Percentiles rank a stretch among this genome's conserved stretches.
Conservation (phyloP, 768 basidiomycete species). For the Ephemerocybe angulata region DNA sequence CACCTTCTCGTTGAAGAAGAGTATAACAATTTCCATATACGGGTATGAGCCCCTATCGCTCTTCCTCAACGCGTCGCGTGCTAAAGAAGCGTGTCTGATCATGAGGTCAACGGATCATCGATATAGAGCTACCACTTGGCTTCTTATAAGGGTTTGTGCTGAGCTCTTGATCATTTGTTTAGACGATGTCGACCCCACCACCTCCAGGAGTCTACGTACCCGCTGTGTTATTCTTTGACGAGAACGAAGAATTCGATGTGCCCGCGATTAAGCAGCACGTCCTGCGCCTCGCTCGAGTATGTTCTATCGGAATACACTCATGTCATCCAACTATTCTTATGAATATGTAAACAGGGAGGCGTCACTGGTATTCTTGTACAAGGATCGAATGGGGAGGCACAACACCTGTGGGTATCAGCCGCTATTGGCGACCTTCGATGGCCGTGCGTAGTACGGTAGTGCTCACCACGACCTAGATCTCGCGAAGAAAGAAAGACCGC, state of each 20-base stretch:
- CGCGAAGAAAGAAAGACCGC: conserved; percentile 65
- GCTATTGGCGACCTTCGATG: not conserved
- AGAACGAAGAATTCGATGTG: conserved; percentile 68
- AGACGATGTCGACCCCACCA: conserved; percentile 40
- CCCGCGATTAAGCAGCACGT: conserved; percentile 65
- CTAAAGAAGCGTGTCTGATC: too few relatives aligned
- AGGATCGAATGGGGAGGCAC: conserved; percentile 75
- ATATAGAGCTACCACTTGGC: too few relatives aligned
- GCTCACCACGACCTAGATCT: conserved; percentile 36
- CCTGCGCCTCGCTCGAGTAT: conserved; percentile 67
- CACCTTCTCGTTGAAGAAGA: not conserved
- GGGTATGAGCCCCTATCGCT: too few relatives aligned
- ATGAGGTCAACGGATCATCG: too few relatives aligned
- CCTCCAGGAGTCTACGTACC: conserved; percentile 75
- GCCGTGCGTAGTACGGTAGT: too few relatives aligned
- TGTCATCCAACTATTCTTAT: not conserved
- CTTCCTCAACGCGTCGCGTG: too few relatives aligned
- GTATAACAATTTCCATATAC: too few relatives aligned
- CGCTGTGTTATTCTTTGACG: conserved; percentile 68
- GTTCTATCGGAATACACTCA: conserved; percentile 18
- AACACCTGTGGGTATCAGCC: conserved; percentile 46
- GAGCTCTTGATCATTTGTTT: too few relatives aligned
- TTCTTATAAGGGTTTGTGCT: too few relatives aligned
- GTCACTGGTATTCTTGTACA: conserved; percentile 71
- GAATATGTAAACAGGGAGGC: conserved; percentile 49